Evolutionary conservation across 148 eudicot genomes (phyloP).

Genomic region (Pharnaceum exiguum): DNA sequence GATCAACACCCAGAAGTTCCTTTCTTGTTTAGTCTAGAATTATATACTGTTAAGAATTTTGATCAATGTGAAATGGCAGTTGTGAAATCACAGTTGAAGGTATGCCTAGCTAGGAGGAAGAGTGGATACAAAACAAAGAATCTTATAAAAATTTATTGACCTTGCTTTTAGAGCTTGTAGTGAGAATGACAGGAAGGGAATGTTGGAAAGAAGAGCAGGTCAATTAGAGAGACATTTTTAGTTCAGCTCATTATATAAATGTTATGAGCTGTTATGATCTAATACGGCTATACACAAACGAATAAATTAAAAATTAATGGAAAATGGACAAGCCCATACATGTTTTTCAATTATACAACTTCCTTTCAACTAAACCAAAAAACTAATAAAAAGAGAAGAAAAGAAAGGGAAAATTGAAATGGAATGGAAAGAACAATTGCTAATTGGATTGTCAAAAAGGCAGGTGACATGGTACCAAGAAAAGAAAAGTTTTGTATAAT

Average conservation of each 20-base stretch:
- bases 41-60: neutral
- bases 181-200: constrained; percentile 16
- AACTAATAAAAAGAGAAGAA: neutral
- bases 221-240: constrained; percentile 3
- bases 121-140: neutral
- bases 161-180: constrained; percentile 12
- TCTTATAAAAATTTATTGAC: constrained; percentile 12
- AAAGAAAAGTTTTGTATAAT: constrained; percentile 7
- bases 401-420: neutral
- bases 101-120: no score
- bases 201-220: neutral
- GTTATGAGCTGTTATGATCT: no score
- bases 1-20: constrained; percentile 3
- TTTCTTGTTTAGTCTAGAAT: no score
- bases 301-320: no score
- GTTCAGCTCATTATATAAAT: neutral
- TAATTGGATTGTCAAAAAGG: constrained; percentile 19
- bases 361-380: neutral
- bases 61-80: neutral
- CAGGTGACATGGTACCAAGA: constrained; percentile 18
- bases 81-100: neutral
- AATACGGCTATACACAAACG: no score
- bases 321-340: no score
- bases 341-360: no score
- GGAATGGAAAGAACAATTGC: neutral